A percentile compares a stretch with the other conserved stretches of the same genome.
phyloP scores from a whole-genome alignment of 2,329 filamentous ascomycete species.

The Pseudopithomyces maydicus region DNA sequence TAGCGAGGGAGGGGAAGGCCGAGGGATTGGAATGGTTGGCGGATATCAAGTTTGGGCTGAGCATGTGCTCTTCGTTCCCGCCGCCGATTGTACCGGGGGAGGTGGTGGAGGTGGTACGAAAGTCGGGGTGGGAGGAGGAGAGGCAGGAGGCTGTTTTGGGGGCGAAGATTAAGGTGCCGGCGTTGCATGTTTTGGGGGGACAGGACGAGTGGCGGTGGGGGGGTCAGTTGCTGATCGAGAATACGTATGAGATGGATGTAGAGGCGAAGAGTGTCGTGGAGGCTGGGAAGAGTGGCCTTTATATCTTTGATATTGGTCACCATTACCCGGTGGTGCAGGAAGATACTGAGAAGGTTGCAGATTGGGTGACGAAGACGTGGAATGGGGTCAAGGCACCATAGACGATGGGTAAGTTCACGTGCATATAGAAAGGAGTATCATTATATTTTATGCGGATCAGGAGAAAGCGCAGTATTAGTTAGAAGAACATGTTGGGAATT shows the following conservation, averaged over 20 bases:
- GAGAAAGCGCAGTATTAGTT: too few relatives aligned
- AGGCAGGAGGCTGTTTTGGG: constrained; percentile 16
- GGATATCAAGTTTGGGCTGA: constrained; percentile 26
- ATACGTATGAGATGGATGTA: constrained; percentile 27
- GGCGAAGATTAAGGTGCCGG: constrained; percentile 31
- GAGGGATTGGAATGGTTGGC: constrained; percentile 22
- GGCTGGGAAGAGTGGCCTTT: constrained; percentile 28
- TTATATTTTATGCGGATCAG: not conserved
- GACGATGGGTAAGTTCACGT: not conserved
- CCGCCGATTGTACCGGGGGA: constrained; percentile 32
- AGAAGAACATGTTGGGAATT: too few relatives aligned
- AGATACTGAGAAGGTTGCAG: constrained; percentile 34
- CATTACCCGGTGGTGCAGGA: constrained; percentile 39
- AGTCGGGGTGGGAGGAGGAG: constrained; percentile 1
- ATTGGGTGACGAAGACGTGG: constrained; percentile 28
- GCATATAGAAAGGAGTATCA: not conserved
- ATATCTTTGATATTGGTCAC: constrained; percentile 42
- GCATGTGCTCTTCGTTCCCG: constrained; percentile 33
- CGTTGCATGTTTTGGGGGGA: constrained; percentile 37
- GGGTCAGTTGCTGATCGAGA: constrained; percentile 35
- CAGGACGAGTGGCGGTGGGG: constrained; percentile 44
- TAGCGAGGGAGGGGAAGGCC: constrained; percentile 16
- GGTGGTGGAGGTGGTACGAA: constrained; percentile 11
- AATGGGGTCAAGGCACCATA: not conserved
- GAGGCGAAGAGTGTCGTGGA: constrained; percentile 27